A percentile compares a stretch with the other conserved stretches of the same genome.
Conservation (phyloP, 306 rosid genomes). For the Cucurbita moschata region DNA sequence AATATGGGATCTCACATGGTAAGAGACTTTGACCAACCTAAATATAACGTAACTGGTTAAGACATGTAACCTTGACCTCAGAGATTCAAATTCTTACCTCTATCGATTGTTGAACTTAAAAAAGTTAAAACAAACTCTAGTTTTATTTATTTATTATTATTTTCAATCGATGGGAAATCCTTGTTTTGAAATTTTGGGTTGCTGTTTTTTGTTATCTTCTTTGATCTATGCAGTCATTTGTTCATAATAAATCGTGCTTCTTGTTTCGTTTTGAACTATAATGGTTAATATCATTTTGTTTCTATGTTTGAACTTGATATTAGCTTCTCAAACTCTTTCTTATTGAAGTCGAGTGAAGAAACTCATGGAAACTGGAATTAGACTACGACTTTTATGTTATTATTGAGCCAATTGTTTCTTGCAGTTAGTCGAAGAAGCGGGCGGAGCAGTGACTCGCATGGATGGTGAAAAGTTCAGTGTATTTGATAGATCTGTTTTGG, state of each 20-base stretch:
- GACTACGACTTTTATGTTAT: not conserved
- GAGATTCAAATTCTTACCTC: not conserved
- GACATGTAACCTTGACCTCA: not conserved
- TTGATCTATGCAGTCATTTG: not conserved
- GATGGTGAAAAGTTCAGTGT: conserved; percentile 82
- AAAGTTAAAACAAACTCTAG: not conserved
- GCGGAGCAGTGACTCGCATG: conserved; percentile 72
- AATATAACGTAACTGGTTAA: not conserved
- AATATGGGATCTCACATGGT: too few relatives aligned
- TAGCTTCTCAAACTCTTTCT: not conserved
- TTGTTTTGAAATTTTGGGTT: not conserved
- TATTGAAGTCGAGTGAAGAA: not conserved
- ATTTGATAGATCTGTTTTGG: conserved; percentile 90
- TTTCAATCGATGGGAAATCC: not conserved
- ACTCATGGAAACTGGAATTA: not conserved
- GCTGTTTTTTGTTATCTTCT: not conserved
- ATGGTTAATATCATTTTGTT: not conserved
- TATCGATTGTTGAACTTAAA: not conserved
- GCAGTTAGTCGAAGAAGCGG: conserved; percentile 94
- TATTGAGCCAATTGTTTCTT: not conserved
- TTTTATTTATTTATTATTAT: not conserved
- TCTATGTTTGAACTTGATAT: not conserved
- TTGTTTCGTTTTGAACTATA: not conserved
- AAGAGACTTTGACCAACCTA: too few relatives aligned
- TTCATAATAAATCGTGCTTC: not conserved